A percentile compares a stretch with the other conserved stretches of the same genome.
Evolutionary conservation across 495 filamentous ascomycete species (phyloP).

Genomic region (Tuber brumale): DNA sequence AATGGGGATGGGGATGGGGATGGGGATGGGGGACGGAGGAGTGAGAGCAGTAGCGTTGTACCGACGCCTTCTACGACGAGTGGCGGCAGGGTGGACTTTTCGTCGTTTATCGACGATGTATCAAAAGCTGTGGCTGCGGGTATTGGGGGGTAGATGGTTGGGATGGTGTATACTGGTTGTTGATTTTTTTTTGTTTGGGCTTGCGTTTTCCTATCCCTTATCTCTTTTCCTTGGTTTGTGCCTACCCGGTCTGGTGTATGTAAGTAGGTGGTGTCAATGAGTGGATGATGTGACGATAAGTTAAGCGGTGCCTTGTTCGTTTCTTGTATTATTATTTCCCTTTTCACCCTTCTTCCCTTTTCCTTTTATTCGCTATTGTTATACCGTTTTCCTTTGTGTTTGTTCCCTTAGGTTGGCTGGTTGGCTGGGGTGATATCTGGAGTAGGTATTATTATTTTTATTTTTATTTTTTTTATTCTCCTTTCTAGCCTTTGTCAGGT

Average conservation of each 20-base stretch:
- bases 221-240: neutral
- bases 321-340: neutral
- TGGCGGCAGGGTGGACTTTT: slow-evolving; percentile 30
- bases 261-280: neutral
- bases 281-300: slow-evolving; percentile 3
- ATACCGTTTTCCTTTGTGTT: neutral
- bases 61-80: slow-evolving; percentile 14
- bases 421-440: neutral
- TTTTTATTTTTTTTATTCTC: neutral
- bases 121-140: slow-evolving; percentile 16
- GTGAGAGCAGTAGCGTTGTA: slow-evolving; percentile 25
- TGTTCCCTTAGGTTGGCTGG: neutral
- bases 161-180: neutral
- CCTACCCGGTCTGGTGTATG: neutral
- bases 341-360: neutral
- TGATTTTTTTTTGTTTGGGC: slow-evolving; percentile 11
- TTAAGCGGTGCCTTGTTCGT: neutral
- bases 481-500: neutral
- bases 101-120: slow-evolving; percentile 32
- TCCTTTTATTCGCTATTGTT: neutral
- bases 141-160: slow-evolving; percentile 9
- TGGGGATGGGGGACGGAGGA: slow-evolving; percentile 12
- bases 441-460: neutral
- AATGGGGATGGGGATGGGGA: neutral
- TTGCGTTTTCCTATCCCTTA: neutral